Conservation (phyloP, 805 yeast genomes). For the Saccharomycopsis capsularis region DNA sequence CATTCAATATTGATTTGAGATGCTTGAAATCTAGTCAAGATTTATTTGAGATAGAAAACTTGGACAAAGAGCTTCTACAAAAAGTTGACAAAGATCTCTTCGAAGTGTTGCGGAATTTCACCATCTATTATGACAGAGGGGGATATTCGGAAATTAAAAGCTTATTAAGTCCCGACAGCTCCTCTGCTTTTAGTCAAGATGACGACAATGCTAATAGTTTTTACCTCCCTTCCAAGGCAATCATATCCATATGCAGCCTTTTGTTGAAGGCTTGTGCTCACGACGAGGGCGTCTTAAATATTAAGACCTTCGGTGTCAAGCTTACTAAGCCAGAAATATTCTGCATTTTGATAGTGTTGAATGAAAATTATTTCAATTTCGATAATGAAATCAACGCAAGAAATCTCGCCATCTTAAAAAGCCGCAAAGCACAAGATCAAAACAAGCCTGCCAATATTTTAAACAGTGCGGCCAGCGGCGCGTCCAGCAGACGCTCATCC, state of each 20-base stretch:
- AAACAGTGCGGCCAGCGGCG: background rate
- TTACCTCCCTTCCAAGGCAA: constrained; percentile 20
- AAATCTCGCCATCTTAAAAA: constrained; percentile 14
- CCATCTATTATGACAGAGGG: constrained; percentile 20
- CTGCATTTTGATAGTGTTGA: constrained; percentile 17
- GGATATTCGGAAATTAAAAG: constrained; percentile 19
- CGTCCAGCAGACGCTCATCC: constrained; percentile 17
- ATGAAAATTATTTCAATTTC: constrained; percentile 22
- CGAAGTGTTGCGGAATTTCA: constrained; percentile 18
- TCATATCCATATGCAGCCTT: constrained; percentile 17
- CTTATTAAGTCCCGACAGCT: constrained; percentile 11
- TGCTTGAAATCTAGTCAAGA: constrained; percentile 15
- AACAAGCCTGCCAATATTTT: background rate
- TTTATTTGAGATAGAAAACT: constrained; percentile 15
- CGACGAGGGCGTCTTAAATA: constrained; percentile 8
- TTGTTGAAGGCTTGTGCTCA: constrained; percentile 14
- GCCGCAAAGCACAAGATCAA: constrained; percentile 3
- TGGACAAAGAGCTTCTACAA: constrained; percentile 19
- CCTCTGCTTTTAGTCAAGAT: background rate
- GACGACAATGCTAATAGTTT: constrained; percentile 4
- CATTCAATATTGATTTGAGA: constrained; percentile 16
- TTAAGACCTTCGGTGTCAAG: constrained; percentile 7
- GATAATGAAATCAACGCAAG: constrained; percentile 20
- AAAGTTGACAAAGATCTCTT: constrained; percentile 20
- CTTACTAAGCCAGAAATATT: constrained; percentile 20